A percentile compares a stretch with the other conserved stretches of the same genome.
Conservation (phyloP, 2,329 filamentous ascomycete genomes). For the Truncatella angustata region DNA sequence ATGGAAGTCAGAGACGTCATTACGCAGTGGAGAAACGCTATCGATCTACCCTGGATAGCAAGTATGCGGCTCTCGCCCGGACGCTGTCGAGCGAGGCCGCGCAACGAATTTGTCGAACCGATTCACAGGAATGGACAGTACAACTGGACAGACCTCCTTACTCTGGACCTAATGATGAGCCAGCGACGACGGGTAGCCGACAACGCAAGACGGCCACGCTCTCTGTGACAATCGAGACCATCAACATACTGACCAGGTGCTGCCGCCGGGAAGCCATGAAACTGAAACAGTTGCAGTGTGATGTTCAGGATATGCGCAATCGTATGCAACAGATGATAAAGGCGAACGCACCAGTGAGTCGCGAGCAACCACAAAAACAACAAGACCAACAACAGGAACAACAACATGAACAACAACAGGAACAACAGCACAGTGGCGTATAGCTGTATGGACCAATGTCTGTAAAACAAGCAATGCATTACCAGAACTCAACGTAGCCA, state of each 20-base stretch:
- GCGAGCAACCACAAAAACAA: no score
- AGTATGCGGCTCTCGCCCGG: conserved; percentile 2
- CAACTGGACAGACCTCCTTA: no score
- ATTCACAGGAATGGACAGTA: conserved; percentile 1
- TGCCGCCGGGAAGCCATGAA: background rate
- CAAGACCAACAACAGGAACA: no score
- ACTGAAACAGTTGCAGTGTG: background rate
- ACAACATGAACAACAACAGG: no score
- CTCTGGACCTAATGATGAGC: no score
- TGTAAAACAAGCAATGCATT: no score
- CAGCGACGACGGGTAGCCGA: background rate
- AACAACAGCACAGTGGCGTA: no score
- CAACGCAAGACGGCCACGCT: conserved; percentile 4
- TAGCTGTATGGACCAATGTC: no score
- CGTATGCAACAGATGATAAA: conserved; percentile 1
- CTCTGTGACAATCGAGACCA: background rate
- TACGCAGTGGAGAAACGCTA: conserved; percentile 6
- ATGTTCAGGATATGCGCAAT: background rate
- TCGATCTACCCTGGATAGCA: background rate
- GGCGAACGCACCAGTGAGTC: no score
- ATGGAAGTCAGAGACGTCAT: background rate
- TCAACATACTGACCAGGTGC: background rate
- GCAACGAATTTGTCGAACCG: conserved; percentile 1
- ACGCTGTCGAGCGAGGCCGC: conserved; percentile 5
- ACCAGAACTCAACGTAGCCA: no score